Percentiles rank a stretch among this genome's conserved stretches.
These are phyloP conservation scores for Eucalyptus regnans DNA, from an alignment of 345 rosid species.

Conservation along the genomic window DNA sequence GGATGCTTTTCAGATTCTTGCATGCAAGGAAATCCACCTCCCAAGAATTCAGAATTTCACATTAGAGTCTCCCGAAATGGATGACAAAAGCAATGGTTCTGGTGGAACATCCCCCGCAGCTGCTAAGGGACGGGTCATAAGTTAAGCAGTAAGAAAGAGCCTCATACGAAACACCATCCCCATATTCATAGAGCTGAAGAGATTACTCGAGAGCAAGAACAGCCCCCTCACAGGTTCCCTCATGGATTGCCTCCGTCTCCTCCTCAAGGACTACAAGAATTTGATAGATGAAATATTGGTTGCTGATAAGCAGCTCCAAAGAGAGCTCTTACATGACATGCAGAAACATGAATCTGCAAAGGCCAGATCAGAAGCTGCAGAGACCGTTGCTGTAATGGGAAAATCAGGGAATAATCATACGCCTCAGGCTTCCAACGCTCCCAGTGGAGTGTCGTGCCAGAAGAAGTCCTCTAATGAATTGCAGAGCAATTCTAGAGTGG, in stretches of 20 bases:
- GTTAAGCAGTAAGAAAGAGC: slow-evolving; percentile 80
- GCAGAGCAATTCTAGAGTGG: slow-evolving; percentile 19
- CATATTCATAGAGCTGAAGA: slow-evolving; percentile 87
- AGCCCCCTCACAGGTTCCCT: slow-evolving; percentile 69
- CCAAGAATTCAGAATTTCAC: slow-evolving; percentile 43
- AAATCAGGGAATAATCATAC: background rate
- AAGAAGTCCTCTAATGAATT: slow-evolving; percentile 4
- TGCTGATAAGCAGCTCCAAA: slow-evolving; percentile 94
- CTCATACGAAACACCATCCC: slow-evolving; percentile 92
- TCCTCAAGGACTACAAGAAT: slow-evolving; percentile 85
- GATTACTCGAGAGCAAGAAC: slow-evolving; percentile 54
- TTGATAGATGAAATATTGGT: slow-evolving; percentile 88
- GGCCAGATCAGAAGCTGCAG: slow-evolving; percentile 42
- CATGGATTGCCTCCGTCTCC: slow-evolving; percentile 80
- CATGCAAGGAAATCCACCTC: slow-evolving; percentile 79
- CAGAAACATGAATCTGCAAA: slow-evolving; percentile 70
- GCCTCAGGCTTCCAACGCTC: slow-evolving; percentile 9
- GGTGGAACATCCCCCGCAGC: slow-evolving; percentile 29
- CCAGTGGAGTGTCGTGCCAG: background rate
- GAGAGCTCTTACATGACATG: slow-evolving; percentile 84
- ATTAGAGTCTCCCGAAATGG: slow-evolving; percentile 42
- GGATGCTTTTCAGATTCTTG: slow-evolving; percentile 84
- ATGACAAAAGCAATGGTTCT: slow-evolving; percentile 31
- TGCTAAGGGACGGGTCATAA: slow-evolving; percentile 77
- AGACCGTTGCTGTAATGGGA: slow-evolving; percentile 22